These are phyloP conservation scores for Alternaria infectoria DNA, from an alignment of 2,329 filamentous ascomycete genomes.

Conservation along the genomic window DNA sequence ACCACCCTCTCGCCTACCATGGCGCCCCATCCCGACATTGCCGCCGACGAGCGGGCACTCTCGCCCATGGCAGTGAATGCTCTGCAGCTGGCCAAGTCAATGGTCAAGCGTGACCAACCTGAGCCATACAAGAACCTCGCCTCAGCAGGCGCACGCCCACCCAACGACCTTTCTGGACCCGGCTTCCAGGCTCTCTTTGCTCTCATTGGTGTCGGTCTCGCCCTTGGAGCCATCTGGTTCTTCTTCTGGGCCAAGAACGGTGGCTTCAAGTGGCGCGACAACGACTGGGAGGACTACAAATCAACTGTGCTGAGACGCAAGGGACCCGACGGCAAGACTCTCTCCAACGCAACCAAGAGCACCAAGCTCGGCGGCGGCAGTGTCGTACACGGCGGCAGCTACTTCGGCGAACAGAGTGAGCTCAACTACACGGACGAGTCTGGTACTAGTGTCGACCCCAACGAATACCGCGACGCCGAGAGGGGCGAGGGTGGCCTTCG, in stretches of 20 bases:
- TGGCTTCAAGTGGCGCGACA: slow-evolving; percentile 82
- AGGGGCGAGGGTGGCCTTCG: slow-evolving; percentile 53
- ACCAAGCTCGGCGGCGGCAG: slow-evolving; percentile 89
- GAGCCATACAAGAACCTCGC: slow-evolving; percentile 29
- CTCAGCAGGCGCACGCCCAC: slow-evolving; percentile 44
- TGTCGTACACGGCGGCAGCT: slow-evolving; percentile 70
- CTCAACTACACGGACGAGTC: slow-evolving; percentile 56
- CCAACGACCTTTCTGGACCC: slow-evolving; percentile 53
- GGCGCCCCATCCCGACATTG: slow-evolving; percentile 41
- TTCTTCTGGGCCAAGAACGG: slow-evolving; percentile 97
- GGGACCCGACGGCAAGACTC: slow-evolving; percentile 85
- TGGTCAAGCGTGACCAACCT: slow-evolving; percentile 31
- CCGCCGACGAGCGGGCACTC: slow-evolving; percentile 21
- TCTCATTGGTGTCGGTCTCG: slow-evolving; percentile 77
- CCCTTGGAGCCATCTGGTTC: slow-evolving; percentile 86
- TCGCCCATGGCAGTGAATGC: slow-evolving; percentile 41
- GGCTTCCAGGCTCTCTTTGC: slow-evolving; percentile 87
- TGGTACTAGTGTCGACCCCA: slow-evolving; percentile 51
- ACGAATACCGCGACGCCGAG: slow-evolving; percentile 50
- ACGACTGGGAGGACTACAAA: slow-evolving; percentile 99
- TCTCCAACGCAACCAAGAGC: slow-evolving; percentile 80
- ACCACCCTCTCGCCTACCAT: slow-evolving; percentile 28
- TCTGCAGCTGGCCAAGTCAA: slow-evolving; percentile 35
- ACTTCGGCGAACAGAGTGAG: slow-evolving; percentile 40
- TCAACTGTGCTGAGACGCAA: slow-evolving; percentile 87